Percentiles rank a stretch among this genome's conserved stretches.
These are phyloP conservation scores for Acanthochlamys bracteata DNA, from an alignment of 106 monocot genomes.

Conservation along the genomic window DNA sequence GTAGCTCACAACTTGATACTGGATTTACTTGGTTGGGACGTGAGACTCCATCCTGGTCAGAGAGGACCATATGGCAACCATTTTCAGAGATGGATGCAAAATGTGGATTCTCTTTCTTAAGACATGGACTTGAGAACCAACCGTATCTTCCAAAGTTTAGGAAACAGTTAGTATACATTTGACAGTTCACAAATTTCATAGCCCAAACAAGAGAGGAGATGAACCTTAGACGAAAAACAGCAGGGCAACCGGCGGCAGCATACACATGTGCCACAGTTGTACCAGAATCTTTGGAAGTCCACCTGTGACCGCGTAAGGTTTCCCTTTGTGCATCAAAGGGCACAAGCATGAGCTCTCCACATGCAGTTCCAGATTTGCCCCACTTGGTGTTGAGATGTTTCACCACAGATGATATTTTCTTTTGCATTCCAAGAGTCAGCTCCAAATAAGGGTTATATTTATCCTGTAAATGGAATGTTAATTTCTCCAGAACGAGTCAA, in stretches of 20 bases:
- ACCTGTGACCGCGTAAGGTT: constrained; percentile 25
- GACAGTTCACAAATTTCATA: not conserved
- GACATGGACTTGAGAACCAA: constrained; percentile 24
- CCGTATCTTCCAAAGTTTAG: constrained; percentile 30
- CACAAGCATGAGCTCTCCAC: constrained; percentile 53
- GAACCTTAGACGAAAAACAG: constrained; percentile 58
- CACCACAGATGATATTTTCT: constrained; percentile 71
- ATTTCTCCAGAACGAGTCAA: not conserved
- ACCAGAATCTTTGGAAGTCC: constrained; percentile 39
- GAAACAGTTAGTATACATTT: too few species aligned
- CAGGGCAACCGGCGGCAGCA: constrained; percentile 39
- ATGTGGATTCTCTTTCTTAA: not conserved
- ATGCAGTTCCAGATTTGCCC: constrained; percentile 28
- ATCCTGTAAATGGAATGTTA: constrained; percentile 19
- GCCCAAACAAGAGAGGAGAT: not conserved
- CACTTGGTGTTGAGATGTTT: constrained; percentile 60
- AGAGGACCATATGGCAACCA: not conserved
- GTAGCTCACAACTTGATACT: not conserved
- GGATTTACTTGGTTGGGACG: too few species aligned
- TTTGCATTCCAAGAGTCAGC: constrained; percentile 45
- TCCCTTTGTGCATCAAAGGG: constrained; percentile 27
- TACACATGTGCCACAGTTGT: constrained; percentile 48
- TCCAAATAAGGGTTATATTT: constrained; percentile 62
- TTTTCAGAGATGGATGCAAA: not conserved
- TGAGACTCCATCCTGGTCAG: too few species aligned